phyloP scores from a whole-genome alignment of 2,329 filamentous ascomycete species.

The Xylaria arbuscula region DNA sequence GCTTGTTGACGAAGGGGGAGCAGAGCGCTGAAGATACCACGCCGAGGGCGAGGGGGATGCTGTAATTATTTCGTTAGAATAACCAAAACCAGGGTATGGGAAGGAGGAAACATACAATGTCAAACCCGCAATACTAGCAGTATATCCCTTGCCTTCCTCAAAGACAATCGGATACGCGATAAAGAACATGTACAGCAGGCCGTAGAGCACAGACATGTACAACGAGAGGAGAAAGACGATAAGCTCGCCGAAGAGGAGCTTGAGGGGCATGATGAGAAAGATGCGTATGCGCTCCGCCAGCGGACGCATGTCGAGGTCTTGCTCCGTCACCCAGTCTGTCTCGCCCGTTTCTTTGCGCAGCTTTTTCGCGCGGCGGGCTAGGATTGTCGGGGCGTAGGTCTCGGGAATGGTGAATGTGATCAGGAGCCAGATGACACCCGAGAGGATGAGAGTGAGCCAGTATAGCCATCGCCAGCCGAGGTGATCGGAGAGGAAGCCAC shows the following conservation, averaged over 20 bases:
- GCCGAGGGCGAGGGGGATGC: conserved; percentile 80
- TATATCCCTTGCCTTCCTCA: conserved; percentile 82
- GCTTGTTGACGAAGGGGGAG: conserved; percentile 80
- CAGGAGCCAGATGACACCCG: conserved; percentile 75
- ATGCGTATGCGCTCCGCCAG: conserved; percentile 75
- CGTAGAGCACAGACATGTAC: conserved; percentile 87
- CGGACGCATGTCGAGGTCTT: conserved; percentile 79
- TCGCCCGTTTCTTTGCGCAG: conserved; percentile 76
- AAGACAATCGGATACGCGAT: conserved; percentile 78
- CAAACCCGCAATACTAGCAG: conserved; percentile 77
- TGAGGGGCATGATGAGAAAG: conserved; percentile 84
- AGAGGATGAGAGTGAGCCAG: conserved; percentile 85
- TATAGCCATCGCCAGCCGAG: conserved; percentile 86
- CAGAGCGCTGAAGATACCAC: conserved; percentile 75
- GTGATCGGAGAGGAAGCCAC: conserved; percentile 78
- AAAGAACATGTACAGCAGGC: conserved; percentile 81
- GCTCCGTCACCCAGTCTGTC: conserved; percentile 77
- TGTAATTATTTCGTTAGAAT: conserved; percentile 19
- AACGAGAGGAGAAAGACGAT: conserved; percentile 86
- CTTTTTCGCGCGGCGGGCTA: conserved; percentile 76
- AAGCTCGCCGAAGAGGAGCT: conserved; percentile 83
- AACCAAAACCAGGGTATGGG: neutral
- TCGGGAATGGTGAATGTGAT: conserved; percentile 92
- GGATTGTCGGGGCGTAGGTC: conserved; percentile 84
- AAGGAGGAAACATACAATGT: conserved; percentile 68